Base-by-base conservation (phyloP, 805 yeast genomes). In the Blastobotrys mokoenaii region DNA sequence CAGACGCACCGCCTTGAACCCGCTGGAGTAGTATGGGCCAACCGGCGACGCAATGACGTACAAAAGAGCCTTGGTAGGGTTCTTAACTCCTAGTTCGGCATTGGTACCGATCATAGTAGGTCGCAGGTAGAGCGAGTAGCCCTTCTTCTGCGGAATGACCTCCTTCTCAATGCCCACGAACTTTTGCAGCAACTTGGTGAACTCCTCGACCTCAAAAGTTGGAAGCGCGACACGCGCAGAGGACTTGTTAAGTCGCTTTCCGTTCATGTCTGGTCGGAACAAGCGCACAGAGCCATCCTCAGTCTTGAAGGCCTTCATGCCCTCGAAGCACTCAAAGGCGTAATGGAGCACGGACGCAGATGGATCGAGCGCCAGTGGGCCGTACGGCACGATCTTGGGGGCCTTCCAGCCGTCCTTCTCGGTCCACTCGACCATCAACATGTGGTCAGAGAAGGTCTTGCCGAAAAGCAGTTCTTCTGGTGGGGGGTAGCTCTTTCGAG, bases 51-150 rank as follows among this genome's bases (percentile, higher is more conserved):
- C 83, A 64, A 90, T 89, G 39, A 89, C 87, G 63, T 70, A 93
- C 53, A 90, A 68, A 49, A 86, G 70, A 10, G 97, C 97, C 54
- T 73, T 81, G 57, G 76, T 74, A 43, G 97, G 97, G 31, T 79
- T 68, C 41, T 81, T 74, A 44, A 90, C 96, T 57, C 98, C 98
- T 49, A 90, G 75, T 46, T 85, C 83, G 27, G 84, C 80, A 48
- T 88, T 76, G 43, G 97, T 90, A 60, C 97, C 97, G 55, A 90
- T 93, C 73, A 93, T 68, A 35, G 96, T 87, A 49, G 98, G 98
- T 69, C 98, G 82, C 52, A 90, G 71, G 69, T 90, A 90, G 57
- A 90, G 73, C 20, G 97, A 85, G 72, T 84, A 90, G 47, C 98
- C 98, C 56, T 76, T 74, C 47, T 87, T 85, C 45, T 76, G 65